Evolutionary conservation across 495 filamentous ascomycete species (phyloP).

Genomic region (Xylaria palmicola): DNA sequence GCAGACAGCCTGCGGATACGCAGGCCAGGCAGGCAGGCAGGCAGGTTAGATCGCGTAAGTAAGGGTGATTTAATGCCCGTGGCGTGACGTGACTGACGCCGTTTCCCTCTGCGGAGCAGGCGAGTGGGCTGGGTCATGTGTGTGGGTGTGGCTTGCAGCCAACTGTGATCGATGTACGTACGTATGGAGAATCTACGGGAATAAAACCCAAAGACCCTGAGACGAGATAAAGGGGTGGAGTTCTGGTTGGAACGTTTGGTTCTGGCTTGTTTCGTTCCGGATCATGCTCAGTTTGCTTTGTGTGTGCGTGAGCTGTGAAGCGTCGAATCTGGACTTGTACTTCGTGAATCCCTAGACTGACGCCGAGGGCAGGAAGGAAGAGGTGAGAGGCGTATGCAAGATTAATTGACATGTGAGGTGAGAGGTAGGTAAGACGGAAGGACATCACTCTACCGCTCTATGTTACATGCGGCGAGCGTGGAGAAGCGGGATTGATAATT

Average conservation of each 20-base stretch:
- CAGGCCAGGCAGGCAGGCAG: too few species aligned
- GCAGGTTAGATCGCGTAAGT: too few species aligned
- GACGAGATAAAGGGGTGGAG: background rate
- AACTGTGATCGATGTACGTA: background rate
- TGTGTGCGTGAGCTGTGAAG: too few species aligned
- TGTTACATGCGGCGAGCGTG: background rate
- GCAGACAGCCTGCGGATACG: too few species aligned
- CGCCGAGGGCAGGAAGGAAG: background rate
- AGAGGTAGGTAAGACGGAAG: background rate
- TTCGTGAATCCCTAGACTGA: too few species aligned
- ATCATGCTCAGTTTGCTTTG: background rate
- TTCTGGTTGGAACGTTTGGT: background rate
- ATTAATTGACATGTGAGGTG: too few species aligned
- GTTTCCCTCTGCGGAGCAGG: too few species aligned
- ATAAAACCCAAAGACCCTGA: too few species aligned
- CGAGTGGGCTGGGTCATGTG: background rate
- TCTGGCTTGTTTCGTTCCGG: background rate
- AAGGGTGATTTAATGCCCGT: background rate
- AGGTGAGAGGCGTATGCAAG: background rate
- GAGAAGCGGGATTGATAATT: background rate
- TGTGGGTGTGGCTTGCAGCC: constrained; percentile 5
- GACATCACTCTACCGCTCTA: background rate
- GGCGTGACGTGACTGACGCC: too few species aligned
- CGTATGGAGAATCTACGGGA: background rate
- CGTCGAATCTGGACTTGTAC: too few species aligned